Conservation (phyloP, 1,139 yeast genomes). For the Saccharomyces hybrid region DNA sequence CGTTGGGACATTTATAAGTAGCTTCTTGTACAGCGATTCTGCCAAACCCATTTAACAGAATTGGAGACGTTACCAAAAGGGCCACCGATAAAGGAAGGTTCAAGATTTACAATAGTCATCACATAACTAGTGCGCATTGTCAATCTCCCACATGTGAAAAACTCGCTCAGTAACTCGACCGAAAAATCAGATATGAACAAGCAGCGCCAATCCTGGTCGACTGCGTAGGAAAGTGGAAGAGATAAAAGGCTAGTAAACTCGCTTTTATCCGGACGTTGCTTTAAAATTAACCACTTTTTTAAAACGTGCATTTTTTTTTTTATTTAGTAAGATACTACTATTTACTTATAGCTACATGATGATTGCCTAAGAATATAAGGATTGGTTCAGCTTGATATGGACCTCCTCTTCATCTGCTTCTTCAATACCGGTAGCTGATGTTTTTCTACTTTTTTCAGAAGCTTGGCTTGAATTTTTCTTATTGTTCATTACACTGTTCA, state of each 20-base stretch:
- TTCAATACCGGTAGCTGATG: slow-evolving; percentile 12
- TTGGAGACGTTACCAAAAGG: neutral
- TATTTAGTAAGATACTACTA: neutral
- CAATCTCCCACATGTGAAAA: neutral
- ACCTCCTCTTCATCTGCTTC: slow-evolving; percentile 24
- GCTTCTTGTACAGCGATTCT: neutral
- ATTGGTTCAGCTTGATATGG: slow-evolving; percentile 4
- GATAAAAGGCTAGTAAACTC: neutral
- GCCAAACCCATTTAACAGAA: neutral
- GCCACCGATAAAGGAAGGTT: neutral
- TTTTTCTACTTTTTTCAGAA: slow-evolving; percentile 9
- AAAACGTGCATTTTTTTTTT: neutral
- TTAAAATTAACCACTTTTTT: neutral
- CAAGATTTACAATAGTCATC: neutral
- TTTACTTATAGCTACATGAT: slow-evolving; percentile 1
- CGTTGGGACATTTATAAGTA: neutral
- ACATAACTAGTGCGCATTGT: neutral
- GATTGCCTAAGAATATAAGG: slow-evolving; percentile 5
- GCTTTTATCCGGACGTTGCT: neutral
- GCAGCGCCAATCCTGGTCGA: neutral
- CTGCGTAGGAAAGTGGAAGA: neutral
- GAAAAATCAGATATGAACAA: neutral
- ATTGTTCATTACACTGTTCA: slow-evolving; percentile 32
- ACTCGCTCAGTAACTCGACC: neutral
- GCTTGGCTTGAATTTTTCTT: slow-evolving; percentile 19